Percentiles rank a stretch among this genome's conserved stretches.
phyloP scores from a whole-genome alignment of 805 yeast species.

The Metschnikowia kunwiensis region DNA sequence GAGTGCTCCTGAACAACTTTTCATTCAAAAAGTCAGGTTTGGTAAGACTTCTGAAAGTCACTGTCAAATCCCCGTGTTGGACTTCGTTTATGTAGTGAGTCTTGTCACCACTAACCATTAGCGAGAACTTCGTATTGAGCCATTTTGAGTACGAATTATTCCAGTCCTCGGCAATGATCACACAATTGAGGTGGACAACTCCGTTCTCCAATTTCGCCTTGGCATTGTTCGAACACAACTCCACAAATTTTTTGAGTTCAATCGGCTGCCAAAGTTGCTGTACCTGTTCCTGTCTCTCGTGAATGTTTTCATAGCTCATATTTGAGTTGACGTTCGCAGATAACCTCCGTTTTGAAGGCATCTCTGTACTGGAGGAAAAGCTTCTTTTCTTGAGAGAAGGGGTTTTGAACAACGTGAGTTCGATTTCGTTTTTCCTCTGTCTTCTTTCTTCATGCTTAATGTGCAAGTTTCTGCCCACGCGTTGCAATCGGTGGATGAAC shows the following conservation, averaged over 20 bases:
- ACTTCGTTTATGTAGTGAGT: constrained; percentile 27
- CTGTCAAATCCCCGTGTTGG: constrained; percentile 22
- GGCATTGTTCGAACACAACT: constrained; percentile 28
- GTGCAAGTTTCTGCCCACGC: constrained; percentile 22
- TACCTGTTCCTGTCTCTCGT: constrained; percentile 30
- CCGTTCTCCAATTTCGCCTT: constrained; percentile 20
- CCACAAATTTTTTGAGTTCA: constrained; percentile 34
- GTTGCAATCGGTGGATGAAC: constrained; percentile 30
- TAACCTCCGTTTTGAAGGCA: constrained; percentile 1
- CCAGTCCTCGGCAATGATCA: constrained; percentile 52
- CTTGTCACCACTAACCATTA: constrained; percentile 30
- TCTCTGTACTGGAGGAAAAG: neutral
- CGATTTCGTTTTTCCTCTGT: constrained; percentile 34
- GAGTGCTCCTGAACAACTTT: constrained; percentile 37
- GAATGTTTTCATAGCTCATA: neutral
- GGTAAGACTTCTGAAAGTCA: constrained; percentile 44
- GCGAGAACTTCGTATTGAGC: constrained; percentile 44
- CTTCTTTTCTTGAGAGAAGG: constrained; percentile 21
- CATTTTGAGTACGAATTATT: constrained; percentile 43
- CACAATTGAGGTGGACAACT: constrained; percentile 29
- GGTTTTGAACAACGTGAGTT: constrained; percentile 22
- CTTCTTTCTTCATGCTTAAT: constrained; percentile 26
- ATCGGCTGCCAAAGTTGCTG: constrained; percentile 48
- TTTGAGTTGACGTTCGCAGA: neutral
- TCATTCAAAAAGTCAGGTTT: constrained; percentile 32